phyloP scores from a whole-genome alignment of 148 eudicot species.

The Cornus florida region DNA sequence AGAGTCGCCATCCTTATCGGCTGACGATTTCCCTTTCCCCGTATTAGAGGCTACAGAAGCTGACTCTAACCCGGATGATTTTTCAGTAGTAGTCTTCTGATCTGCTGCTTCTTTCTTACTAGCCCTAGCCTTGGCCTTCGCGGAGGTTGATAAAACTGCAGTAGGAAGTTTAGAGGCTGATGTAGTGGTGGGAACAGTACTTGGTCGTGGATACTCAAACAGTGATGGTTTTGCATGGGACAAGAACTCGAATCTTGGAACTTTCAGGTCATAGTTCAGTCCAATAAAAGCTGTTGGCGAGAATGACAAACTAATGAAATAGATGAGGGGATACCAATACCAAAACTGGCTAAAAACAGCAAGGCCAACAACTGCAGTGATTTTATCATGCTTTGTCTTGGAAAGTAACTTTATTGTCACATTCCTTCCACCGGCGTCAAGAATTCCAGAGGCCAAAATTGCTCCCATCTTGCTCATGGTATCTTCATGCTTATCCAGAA shows the following conservation, averaged over 20 bases:
- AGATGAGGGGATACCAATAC: slow-evolving; percentile 99
- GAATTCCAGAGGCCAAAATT: slow-evolving; percentile 92
- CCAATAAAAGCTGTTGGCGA: slow-evolving; percentile 98
- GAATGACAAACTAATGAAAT: slow-evolving; percentile 87
- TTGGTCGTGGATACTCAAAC: slow-evolving; percentile 95
- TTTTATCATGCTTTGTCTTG: slow-evolving; percentile 84
- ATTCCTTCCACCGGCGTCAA: slow-evolving; percentile 98
- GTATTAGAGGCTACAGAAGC: slow-evolving; percentile 44
- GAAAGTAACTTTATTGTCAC: slow-evolving; percentile 94
- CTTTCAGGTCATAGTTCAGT: slow-evolving; percentile 85
- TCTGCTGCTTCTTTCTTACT: slow-evolving; percentile 91
- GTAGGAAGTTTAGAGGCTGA: slow-evolving; percentile 89
- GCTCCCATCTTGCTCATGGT: slow-evolving; percentile 99
- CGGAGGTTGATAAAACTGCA: slow-evolving; percentile 86
- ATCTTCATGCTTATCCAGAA: slow-evolving; percentile 97
- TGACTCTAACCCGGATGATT: slow-evolving; percentile 44
- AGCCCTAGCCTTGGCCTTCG: slow-evolving; percentile 77
- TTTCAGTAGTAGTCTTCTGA: slow-evolving; percentile 61
- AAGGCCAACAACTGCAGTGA: slow-evolving; percentile 92
- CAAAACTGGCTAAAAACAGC: slow-evolving; percentile 97
- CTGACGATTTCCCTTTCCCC: slow-evolving; percentile 65
- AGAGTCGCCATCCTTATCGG: slow-evolving; percentile 75
- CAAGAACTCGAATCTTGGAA: slow-evolving; percentile 84
- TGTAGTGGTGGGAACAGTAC: slow-evolving; percentile 70
- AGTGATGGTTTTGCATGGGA: slow-evolving; percentile 94